Evolutionary conservation across 345 rosid species (phyloP).

Genomic region (Erucastrum elatum): DNA sequence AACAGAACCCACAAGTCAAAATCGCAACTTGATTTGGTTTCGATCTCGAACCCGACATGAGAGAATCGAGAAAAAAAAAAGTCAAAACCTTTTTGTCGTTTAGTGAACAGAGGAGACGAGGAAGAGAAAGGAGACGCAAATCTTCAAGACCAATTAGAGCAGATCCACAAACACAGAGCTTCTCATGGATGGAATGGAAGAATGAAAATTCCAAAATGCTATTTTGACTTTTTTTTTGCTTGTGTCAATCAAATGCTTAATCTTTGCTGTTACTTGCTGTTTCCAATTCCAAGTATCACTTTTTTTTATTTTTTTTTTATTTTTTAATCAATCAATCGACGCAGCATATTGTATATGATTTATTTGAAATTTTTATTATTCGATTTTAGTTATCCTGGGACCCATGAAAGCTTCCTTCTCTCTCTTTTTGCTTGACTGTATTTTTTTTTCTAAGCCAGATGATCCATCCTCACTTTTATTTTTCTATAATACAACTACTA

Average conservation of each 20-base stretch:
- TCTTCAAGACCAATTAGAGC: neutral
- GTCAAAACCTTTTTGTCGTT: neutral
- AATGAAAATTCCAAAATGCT: neutral
- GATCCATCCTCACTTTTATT: neutral
- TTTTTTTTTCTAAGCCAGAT: neutral
- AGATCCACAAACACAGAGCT: neutral
- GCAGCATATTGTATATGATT: neutral
- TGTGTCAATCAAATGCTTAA: neutral
- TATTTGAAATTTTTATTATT: neutral
- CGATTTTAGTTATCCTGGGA: neutral
- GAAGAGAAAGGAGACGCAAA: neutral
- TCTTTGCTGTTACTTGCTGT: constrained; percentile 1
- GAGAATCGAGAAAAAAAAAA: neutral
- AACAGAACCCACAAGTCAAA: neutral
- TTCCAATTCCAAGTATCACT: neutral
- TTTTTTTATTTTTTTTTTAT: neutral
- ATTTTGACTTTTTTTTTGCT: neutral
- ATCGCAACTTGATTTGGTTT: neutral
- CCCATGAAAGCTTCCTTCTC: neutral
- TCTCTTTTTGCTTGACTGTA: neutral
- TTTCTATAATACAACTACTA: neutral
- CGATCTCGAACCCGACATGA: too few relatives aligned
- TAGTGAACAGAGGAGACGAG: neutral
- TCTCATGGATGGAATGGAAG: neutral
- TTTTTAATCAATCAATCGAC: neutral